Conservation (phyloP, 306 rosid genomes). For the Begonia masoniana region DNA sequence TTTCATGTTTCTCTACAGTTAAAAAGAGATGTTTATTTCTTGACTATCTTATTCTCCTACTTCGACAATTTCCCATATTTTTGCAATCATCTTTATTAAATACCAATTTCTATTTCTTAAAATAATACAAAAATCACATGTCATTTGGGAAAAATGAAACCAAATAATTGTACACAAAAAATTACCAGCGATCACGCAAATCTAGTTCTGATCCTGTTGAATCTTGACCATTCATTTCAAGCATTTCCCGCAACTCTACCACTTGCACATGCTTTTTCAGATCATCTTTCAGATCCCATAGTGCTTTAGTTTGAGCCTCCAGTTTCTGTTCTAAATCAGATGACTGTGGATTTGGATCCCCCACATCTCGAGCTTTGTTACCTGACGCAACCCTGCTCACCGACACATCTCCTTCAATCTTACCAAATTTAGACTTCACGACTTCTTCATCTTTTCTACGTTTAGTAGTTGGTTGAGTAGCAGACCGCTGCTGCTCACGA, state of each 20-base stretch:
- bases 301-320: slow-evolving; percentile 65
- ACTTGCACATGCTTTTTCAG: slow-evolving; percentile 60
- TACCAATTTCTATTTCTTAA: too few relatives aligned
- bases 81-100: too few relatives aligned
- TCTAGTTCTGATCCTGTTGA: slow-evolving; percentile 87
- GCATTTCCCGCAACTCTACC: slow-evolving; percentile 73
- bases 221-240: slow-evolving; percentile 61
- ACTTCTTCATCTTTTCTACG: slow-evolving; percentile 38
- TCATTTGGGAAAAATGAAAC: too few relatives aligned
- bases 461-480: slow-evolving; percentile 56
- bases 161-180: background rate
- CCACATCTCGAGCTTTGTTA: slow-evolving; percentile 16
- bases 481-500: slow-evolving; percentile 21
- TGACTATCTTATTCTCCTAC: too few relatives aligned
- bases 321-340: slow-evolving; percentile 34
- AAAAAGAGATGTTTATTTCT: too few relatives aligned
- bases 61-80: too few relatives aligned
- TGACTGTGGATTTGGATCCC: slow-evolving; percentile 16
- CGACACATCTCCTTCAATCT: slow-evolving; percentile 46
- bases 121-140: too few relatives aligned
- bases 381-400: slow-evolving; percentile 25
- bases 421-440: slow-evolving; percentile 52
- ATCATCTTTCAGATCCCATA: slow-evolving; percentile 86
- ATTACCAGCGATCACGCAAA: slow-evolving; percentile 89
- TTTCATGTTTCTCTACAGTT: too few relatives aligned